Evolutionary conservation across 2,329 filamentous ascomycete genomes (phyloP).

Genomic region (Penicillium sp.): DNA sequence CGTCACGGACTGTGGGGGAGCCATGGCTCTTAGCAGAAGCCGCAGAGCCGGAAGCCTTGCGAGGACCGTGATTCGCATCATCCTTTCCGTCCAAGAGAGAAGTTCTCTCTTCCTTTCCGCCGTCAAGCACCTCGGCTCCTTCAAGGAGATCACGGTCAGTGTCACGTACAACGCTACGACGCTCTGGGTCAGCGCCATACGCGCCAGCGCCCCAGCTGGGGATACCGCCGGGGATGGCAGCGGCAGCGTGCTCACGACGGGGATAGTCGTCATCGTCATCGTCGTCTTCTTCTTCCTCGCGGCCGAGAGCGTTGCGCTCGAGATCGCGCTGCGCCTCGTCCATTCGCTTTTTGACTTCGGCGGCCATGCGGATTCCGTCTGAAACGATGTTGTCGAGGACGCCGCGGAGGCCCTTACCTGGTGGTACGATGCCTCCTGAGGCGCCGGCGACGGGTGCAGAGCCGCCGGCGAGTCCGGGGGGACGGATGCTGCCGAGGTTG

Average conservation of each 20-base stretch:
- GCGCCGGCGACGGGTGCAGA: slow-evolving; percentile 46
- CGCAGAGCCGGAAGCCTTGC: slow-evolving; percentile 5
- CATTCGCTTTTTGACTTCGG: slow-evolving; percentile 86
- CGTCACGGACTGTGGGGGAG: slow-evolving; percentile 19
- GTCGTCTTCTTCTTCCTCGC: slow-evolving; percentile 65
- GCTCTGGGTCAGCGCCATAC: slow-evolving; percentile 58
- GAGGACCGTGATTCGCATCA: slow-evolving; percentile 1
- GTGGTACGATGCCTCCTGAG: slow-evolving; percentile 60
- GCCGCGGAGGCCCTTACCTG: slow-evolving; percentile 75
- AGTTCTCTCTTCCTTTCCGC: slow-evolving; percentile 31
- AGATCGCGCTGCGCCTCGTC: slow-evolving; percentile 92
- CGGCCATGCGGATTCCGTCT: slow-evolving; percentile 93
- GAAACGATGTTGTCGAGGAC: slow-evolving; percentile 97
- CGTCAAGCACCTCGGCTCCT: slow-evolving; percentile 66
- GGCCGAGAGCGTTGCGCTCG: slow-evolving; percentile 73
- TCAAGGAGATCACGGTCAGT: slow-evolving; percentile 69
- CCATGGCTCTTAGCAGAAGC: slow-evolving; percentile 2
- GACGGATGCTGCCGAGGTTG: slow-evolving; percentile 57
- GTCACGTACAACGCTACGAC: slow-evolving; percentile 59
- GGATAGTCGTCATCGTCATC: slow-evolving; percentile 66
- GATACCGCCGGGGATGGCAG: slow-evolving; percentile 35
- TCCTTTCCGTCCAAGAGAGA: slow-evolving; percentile 32
- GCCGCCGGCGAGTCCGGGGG: slow-evolving; percentile 40
- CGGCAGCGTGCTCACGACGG: slow-evolving; percentile 20
- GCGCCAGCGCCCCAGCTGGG: slow-evolving; percentile 42